Evolutionary conservation across 805 yeast genomes (phyloP), one percentile per base, ranked within the genome.

Genomic region (Candida jianshihensis): DNA sequence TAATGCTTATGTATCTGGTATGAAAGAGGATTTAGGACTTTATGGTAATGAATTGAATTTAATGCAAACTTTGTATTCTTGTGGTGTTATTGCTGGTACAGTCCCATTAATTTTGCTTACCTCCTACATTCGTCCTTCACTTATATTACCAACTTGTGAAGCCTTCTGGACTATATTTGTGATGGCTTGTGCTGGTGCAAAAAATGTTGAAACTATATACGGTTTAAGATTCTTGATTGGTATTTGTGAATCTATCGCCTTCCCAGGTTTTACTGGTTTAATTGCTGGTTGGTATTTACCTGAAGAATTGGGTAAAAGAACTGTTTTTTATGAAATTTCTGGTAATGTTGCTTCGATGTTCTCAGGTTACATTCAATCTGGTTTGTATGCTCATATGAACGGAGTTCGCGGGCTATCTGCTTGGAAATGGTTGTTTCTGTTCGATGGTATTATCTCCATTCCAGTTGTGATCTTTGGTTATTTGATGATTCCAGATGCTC

Each of bases 1-100:
- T 43, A 75, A 78, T 46, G 86, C 86, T 3, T 80, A 78, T 47
- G 78, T 75, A 26, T 69, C 78, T 16, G 81, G 83, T n/a, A 66
- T 81, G 73, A 53, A 68, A 40, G 75, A 70, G 43, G 76, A 65
- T 24, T 59, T 79, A 27, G 63, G 64, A 3, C 66, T 81, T 64
- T 50, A 63, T 33, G 83, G 82, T 11, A 74, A 78, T 48, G 82
- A 79, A 42, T 63, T 78, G 40, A 74, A 74, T 34, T 59, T 75
- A 41, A 68, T 78, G 6, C 78, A 75, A 46, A 74, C 71, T 13
- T 53, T 75, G 49, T 81, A 69, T 57, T 65, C 65, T 16, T 70
- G 76, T 28, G 87, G 84, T 36, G 64, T 71, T 39, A 69, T 73
- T 28, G 57, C 78, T 8, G 54, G 52, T 78, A 22, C 86, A 83